These are phyloP conservation scores for Vitis labrusca DNA, from an alignment of 164 flowering plant genomes.

Conservation along the genomic window DNA sequence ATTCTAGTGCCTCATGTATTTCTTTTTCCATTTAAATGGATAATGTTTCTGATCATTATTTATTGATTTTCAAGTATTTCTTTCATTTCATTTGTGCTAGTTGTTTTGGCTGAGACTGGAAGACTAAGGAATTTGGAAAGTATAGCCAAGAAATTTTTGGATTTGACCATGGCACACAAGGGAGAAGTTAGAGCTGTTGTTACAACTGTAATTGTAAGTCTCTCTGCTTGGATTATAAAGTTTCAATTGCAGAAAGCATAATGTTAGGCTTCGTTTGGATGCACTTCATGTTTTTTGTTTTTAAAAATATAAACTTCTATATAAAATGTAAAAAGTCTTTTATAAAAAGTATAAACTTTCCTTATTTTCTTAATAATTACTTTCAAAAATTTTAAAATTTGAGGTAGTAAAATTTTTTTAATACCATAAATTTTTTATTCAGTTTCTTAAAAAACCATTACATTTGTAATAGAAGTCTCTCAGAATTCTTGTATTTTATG, in stretches of 20 bases:
- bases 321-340: too few species aligned
- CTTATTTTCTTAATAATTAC: too few species aligned
- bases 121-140: constrained; percentile 59
- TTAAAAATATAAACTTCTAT: background rate
- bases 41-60: background rate
- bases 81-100: constrained; percentile 27
- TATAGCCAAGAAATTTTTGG: constrained; percentile 57
- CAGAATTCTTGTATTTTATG: too few species aligned
- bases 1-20: too few species aligned
- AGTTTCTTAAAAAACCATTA: too few species aligned
- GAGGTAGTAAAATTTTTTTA: too few species aligned
- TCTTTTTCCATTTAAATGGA: background rate
- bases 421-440: too few species aligned
- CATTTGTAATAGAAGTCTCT: too few species aligned
- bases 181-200: constrained; percentile 79
- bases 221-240: background rate
- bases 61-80: background rate
- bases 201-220: constrained; percentile 85
- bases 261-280: background rate
- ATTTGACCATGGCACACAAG: constrained; percentile 84
- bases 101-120: constrained; percentile 74
- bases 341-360: too few species aligned
- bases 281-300: background rate
- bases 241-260: background rate
- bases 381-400: too few species aligned